Evolutionary conservation across 148 eudicot species (phyloP).

Genomic region (Gaultheria prostrata): DNA sequence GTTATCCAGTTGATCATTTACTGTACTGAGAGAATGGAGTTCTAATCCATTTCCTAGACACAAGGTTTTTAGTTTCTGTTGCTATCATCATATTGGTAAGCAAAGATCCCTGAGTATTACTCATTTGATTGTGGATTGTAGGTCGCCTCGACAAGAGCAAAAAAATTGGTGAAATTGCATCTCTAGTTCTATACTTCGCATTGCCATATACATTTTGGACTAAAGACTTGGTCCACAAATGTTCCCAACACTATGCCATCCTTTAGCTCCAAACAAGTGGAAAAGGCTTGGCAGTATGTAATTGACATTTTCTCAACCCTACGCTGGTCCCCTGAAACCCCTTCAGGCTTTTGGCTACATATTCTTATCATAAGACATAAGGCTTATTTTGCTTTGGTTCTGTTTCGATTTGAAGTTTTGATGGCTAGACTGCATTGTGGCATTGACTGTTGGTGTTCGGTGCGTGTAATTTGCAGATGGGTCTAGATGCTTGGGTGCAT

Average conservation of each 20-base stretch:
- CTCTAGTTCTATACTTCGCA: background rate
- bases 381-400: background rate
- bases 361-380: background rate
- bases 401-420: background rate
- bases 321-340: background rate
- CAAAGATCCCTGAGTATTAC: background rate
- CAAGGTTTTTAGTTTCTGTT: background rate
- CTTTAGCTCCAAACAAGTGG: background rate
- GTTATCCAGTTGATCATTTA: background rate
- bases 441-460: background rate
- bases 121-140: background rate
- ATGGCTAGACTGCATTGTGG: background rate
- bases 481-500: slow-evolving; percentile 2
- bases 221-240: background rate
- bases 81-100: background rate
- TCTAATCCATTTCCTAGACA: background rate
- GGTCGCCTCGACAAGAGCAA: background rate
- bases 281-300: background rate
- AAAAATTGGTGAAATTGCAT: background rate
- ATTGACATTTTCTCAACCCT: background rate
- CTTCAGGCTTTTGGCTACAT: background rate
- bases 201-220: background rate
- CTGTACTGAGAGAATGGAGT: background rate
- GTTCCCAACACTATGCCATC: background rate
- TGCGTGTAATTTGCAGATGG: background rate